Evolutionary conservation across 192 early-diverging fungal species (phyloP).

Genomic region (Allomyces macrogynus): DNA sequence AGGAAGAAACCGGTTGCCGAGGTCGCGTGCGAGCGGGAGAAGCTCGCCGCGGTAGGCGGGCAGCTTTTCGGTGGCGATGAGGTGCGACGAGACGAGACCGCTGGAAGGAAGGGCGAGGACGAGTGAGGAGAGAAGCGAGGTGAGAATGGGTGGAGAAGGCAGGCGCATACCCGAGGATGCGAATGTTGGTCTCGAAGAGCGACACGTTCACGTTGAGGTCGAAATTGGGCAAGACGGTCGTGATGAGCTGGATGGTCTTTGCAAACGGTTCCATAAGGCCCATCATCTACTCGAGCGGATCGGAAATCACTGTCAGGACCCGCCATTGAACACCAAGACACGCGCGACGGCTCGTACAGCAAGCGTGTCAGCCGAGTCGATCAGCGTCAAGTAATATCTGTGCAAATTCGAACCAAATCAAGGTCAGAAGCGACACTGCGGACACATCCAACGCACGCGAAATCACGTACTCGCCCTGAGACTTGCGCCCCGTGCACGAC

Average conservation of each 20-base stretch:
- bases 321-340: background rate
- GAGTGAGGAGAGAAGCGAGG: background rate
- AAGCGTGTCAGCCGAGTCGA: constrained; percentile 5
- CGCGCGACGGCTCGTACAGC: background rate
- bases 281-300: background rate
- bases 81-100: constrained; percentile 7
- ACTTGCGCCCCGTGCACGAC: no score
- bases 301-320: background rate
- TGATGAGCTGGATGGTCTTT: background rate
- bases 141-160: no score
- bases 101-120: background rate
- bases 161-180: constrained; percentile 1
- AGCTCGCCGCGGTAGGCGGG: background rate
- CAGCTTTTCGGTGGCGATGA: background rate
- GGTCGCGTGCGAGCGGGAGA: background rate
- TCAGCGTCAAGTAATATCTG: constrained; percentile 2
- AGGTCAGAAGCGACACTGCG: no score
- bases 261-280: background rate
- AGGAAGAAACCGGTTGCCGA: background rate
- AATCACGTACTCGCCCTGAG: no score
- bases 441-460: no score
- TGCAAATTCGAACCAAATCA: no score
- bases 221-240: background rate
- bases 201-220: background rate
- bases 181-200: constrained; percentile 5